Percentiles rank a stretch among this genome's conserved stretches.
phyloP scores from a whole-genome alignment of 2,329 filamentous ascomycete genomes.

The Diatrype stigma region DNA sequence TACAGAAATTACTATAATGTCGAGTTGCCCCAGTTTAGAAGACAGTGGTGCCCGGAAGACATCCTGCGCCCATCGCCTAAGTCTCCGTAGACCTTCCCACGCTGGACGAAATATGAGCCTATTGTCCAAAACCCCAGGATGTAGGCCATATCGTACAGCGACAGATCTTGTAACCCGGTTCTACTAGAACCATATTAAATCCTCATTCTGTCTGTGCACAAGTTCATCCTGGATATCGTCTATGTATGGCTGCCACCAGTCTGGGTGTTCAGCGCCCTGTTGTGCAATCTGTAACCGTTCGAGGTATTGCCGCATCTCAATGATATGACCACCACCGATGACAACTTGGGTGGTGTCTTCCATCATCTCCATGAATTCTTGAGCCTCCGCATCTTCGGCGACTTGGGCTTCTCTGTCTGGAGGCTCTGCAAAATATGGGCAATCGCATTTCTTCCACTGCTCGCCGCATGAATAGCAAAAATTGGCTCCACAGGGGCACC shows the following conservation, averaged over 20 bases:
- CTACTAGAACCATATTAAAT: no score
- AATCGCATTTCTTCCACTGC: not conserved
- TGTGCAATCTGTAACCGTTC: not conserved
- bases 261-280: not conserved
- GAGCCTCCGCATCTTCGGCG: not conserved
- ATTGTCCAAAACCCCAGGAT: no score
- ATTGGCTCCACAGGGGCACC: not conserved
- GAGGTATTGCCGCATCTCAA: not conserved
- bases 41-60: no score
- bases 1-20: no score
- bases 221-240: not conserved
- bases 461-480: not conserved
- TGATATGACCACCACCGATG: not conserved
- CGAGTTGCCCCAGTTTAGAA: no score
- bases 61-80: no score
- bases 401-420: not conserved
- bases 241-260: not conserved
- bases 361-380: not conserved
- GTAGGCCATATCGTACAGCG: no score
- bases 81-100: no score
- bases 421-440: not conserved
- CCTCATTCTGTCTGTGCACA: no score
- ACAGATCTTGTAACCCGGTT: no score
- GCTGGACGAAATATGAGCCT: no score
- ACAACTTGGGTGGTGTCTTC: not conserved